phyloP scores from a whole-genome alignment of 2,329 filamentous ascomycete species.

The Hymenoscyphus scutula region DNA sequence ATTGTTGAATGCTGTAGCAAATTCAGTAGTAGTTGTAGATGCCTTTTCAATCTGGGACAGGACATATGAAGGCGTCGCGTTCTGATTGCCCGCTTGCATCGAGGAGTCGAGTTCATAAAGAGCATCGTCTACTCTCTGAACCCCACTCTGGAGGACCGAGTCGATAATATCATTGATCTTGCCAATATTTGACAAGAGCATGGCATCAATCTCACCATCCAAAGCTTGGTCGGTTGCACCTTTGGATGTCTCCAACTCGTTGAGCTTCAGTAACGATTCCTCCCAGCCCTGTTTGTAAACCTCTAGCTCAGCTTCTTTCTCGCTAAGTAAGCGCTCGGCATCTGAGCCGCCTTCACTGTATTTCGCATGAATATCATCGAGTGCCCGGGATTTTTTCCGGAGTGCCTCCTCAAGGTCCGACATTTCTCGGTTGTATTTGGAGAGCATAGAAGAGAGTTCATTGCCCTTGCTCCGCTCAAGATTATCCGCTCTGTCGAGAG shows the following conservation, averaged over 20 bases:
- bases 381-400: slow-evolving; percentile 77
- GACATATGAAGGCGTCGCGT: slow-evolving; percentile 90
- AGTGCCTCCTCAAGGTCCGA: slow-evolving; percentile 93
- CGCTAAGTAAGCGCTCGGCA: slow-evolving; percentile 78
- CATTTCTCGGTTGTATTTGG: slow-evolving; percentile 97
- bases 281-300: slow-evolving; percentile 99
- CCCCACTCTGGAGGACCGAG: slow-evolving; percentile 88
- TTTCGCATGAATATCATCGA: slow-evolving; percentile 80
- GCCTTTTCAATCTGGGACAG: slow-evolving; percentile 97
- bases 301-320: slow-evolving; percentile 97
- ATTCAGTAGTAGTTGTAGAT: slow-evolving; percentile 90
- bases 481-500: slow-evolving; percentile 87
- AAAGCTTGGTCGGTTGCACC: slow-evolving; percentile 75
- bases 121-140: slow-evolving; percentile 91
- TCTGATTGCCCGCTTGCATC: slow-evolving; percentile 99
- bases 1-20: slow-evolving; percentile 97
- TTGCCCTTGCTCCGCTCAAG: slow-evolving; percentile 90
- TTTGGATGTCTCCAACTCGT: slow-evolving; percentile 76
- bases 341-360: slow-evolving; percentile 79
- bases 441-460: slow-evolving; percentile 89
- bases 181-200: slow-evolving; percentile 80
- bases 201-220: slow-evolving; percentile 86
- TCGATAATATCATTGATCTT: slow-evolving; percentile 99
- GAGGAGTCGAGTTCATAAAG: slow-evolving; percentile 95
- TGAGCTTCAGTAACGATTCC: slow-evolving; percentile 87